Evolutionary conservation across 2,329 filamentous ascomycete genomes (phyloP), one percentile per base, ranked within the genome.

Genomic region (Exophiala xenobiotica): DNA sequence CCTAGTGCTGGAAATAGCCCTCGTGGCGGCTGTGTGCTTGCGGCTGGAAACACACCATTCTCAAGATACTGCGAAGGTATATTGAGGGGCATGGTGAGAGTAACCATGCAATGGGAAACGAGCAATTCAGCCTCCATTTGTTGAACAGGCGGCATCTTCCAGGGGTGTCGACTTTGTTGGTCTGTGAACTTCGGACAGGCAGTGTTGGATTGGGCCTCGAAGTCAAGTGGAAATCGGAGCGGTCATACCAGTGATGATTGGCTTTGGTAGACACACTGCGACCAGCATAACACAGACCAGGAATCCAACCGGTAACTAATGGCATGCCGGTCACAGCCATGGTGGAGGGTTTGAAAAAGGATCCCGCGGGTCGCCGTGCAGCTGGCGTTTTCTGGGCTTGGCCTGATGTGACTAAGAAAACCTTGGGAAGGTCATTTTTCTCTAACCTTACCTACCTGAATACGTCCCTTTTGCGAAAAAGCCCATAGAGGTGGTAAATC

Each of bases 91-190:
- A 31, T 24, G 31, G 9, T 16, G 23, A 29, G 22, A 31, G 6
- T 8, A 47, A n/a, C 22, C 26, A 39, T 46, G 51, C 52, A 53
- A 53, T 55, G 29, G 49, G 52, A 58, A 37, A 29, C 16, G 18
- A 12, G 27, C 38, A 16, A 50, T 44, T 58, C 55, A 58, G 52
- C 55, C 55, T 58, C 49, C 41, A 55, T 52, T 45, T 41, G 12
- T 20, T 50, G n/a, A 14, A 9, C 29, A 19, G 26, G 42, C 52
- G 49, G 55, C 41, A 53, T 46, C 27, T 54, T 46, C 45, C 49
- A 50, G 9, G 22, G n/a, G 26, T 38, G 51, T 42, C 35, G 20
- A 18, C 11, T 49, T 38, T 44, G 35, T 41, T 41, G 14, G 40
- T 50, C 19, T 29, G 20, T 35, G n/a, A 14, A 39, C 43, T 49